Conservation (phyloP, 345 rosid genomes). For the Syzygium aromaticum region DNA sequence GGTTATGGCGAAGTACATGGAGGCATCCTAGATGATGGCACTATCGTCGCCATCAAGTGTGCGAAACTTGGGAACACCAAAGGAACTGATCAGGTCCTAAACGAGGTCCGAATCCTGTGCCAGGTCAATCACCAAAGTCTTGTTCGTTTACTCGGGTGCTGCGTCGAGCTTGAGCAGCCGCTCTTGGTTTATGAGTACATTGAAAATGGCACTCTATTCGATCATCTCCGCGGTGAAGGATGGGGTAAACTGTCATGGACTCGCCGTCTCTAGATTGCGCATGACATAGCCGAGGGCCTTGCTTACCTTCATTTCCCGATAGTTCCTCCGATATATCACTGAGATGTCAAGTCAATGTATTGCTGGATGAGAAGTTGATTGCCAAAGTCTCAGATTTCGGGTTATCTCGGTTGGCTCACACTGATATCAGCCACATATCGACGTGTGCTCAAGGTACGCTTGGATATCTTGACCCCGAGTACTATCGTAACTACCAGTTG, state of each 20-base stretch:
- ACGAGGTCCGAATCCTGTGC: slow-evolving; percentile 42
- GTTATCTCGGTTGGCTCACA: slow-evolving; percentile 29
- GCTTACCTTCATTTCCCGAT: slow-evolving; percentile 36
- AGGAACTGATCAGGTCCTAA: slow-evolving; percentile 35
- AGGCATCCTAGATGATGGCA: slow-evolving; percentile 33
- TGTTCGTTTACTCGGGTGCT: slow-evolving; percentile 36
- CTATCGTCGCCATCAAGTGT: slow-evolving; percentile 33
- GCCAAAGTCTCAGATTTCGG: slow-evolving; percentile 47
- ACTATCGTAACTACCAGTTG: slow-evolving; percentile 28
- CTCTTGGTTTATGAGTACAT: slow-evolving; percentile 43
- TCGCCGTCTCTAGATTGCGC: slow-evolving; percentile 25
- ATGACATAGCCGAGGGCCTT: slow-evolving; percentile 30
- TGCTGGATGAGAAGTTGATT: slow-evolving; percentile 27
- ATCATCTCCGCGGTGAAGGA: slow-evolving; percentile 11
- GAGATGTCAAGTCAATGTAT: slow-evolving; percentile 42
- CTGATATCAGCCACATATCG: slow-evolving; percentile 30
- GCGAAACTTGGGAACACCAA: slow-evolving; percentile 42
- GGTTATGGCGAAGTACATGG: slow-evolving; percentile 44
- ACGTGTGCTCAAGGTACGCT: slow-evolving; percentile 43
- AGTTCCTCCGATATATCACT: slow-evolving; percentile 31
- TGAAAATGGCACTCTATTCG: slow-evolving; percentile 27
- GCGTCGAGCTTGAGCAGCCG: slow-evolving; percentile 41
- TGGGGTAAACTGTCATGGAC: slow-evolving; percentile 11
- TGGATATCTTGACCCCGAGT: slow-evolving; percentile 38
- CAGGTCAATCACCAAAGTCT: slow-evolving; percentile 48